Evolutionary conservation across 345 rosid genomes (phyloP).

Genomic region (Aurinia saxatilis): DNA sequence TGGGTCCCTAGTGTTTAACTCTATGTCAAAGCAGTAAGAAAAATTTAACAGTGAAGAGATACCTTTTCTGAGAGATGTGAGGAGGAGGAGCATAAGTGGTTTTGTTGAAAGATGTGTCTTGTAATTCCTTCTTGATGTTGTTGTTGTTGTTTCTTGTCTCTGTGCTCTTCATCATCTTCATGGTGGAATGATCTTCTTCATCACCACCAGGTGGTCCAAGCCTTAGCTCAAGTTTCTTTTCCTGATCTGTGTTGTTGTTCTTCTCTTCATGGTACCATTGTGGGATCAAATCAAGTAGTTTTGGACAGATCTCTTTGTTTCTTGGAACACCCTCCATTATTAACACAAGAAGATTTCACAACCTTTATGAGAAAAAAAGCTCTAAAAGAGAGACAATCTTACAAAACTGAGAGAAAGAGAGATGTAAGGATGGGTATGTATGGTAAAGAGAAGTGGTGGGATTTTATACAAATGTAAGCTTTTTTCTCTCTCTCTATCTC

Average conservation of each 20-base stretch:
- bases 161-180: slow-evolving; percentile 4
- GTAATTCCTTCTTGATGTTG: slow-evolving; percentile 28
- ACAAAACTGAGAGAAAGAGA: slow-evolving; percentile 25
- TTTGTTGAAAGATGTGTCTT: slow-evolving; percentile 31
- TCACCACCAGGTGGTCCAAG: slow-evolving; percentile 77
- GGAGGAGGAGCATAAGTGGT: slow-evolving; percentile 35
- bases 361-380: slow-evolving; percentile 10
- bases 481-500: slow-evolving; percentile 12
- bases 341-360: slow-evolving; percentile 6
- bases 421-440: slow-evolving; percentile 9
- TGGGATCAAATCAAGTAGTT: slow-evolving; percentile 63
- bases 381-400: background rate
- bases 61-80: slow-evolving; percentile 38
- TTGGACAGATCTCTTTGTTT: slow-evolving; percentile 40
- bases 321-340: slow-evolving; percentile 49
- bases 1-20: slow-evolving; percentile 42
- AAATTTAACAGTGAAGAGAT: slow-evolving; percentile 33
- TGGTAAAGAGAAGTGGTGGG: slow-evolving; percentile 17
- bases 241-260: slow-evolving; percentile 40
- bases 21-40: slow-evolving; percentile 23
- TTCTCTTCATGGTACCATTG: slow-evolving; percentile 31
- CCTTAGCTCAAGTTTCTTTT: slow-evolving; percentile 86
- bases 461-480: slow-evolving; percentile 26
- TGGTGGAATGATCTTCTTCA: slow-evolving; percentile 49
- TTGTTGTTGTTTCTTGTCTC: slow-evolving; percentile 13